Percentiles rank a stretch among this genome's conserved stretches.
Evolutionary conservation across 208 protist genomes (phyloP).

Genomic region (Phytomonas francai): DNA sequence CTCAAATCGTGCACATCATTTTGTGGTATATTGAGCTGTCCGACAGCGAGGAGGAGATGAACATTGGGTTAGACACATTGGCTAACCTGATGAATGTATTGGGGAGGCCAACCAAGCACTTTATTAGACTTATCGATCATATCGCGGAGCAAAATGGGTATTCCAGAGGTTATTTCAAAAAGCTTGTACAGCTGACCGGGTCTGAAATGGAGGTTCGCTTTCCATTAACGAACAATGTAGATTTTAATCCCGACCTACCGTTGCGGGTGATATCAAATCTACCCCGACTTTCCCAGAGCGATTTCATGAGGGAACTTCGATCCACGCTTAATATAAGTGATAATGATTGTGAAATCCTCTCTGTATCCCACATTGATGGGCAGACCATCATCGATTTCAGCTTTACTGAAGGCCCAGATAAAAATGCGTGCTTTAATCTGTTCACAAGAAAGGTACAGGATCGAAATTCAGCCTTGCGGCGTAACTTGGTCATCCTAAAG

Average conservation of each 20-base stretch:
- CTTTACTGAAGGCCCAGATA: slow-evolving; percentile 39
- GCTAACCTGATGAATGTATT: slow-evolving; percentile 68
- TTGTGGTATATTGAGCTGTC: slow-evolving; percentile 84
- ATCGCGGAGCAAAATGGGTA: slow-evolving; percentile 65
- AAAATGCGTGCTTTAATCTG: slow-evolving; percentile 48
- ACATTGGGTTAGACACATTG: slow-evolving; percentile 67
- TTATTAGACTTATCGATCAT: slow-evolving; percentile 68
- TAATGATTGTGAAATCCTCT: slow-evolving; percentile 52
- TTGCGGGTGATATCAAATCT: slow-evolving; percentile 66
- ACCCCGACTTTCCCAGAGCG: slow-evolving; percentile 51
- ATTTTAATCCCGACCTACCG: slow-evolving; percentile 63
- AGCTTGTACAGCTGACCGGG: slow-evolving; percentile 51
- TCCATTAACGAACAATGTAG: slow-evolving; percentile 21
- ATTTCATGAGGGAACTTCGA: slow-evolving; percentile 79
- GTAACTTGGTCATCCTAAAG: slow-evolving; percentile 71
- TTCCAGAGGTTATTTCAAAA: slow-evolving; percentile 45
- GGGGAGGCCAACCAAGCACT: slow-evolving; percentile 58
- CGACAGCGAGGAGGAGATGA: slow-evolving; percentile 67
- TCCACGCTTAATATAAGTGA: slow-evolving; percentile 33
- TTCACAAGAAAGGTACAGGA: slow-evolving; percentile 79
- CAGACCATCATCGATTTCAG: slow-evolving; percentile 75
- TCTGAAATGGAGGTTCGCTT: slow-evolving; percentile 35
- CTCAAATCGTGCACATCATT: slow-evolving; percentile 81
- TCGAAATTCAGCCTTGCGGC: slow-evolving; percentile 70
- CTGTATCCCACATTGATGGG: slow-evolving; percentile 44